Percentiles rank a stretch among this genome's conserved stretches.
phyloP scores from a whole-genome alignment of 139 green algal genomes.

The Chlamydomonas applanata region DNA sequence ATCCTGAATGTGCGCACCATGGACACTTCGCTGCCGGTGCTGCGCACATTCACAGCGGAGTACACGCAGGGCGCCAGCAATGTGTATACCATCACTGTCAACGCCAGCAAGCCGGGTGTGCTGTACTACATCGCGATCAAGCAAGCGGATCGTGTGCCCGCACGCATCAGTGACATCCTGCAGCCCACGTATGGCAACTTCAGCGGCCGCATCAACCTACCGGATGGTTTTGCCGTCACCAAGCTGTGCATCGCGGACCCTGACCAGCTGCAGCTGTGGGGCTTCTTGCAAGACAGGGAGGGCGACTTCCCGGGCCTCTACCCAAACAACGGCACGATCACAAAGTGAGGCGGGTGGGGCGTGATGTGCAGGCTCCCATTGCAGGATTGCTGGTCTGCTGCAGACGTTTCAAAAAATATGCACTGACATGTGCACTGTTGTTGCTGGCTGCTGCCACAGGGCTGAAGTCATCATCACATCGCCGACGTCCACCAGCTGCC shows the following conservation, averaged over 20 bases:
- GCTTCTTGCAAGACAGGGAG: conserved; percentile 39
- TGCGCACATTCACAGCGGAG: conserved; percentile 1
- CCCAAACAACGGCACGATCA: conserved; percentile 41
- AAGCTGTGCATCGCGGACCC: conserved; percentile 35
- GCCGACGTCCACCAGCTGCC: not conserved
- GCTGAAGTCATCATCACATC: not conserved
- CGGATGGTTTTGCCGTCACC: not conserved
- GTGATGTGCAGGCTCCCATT: not conserved
- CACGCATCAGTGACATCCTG: not conserved
- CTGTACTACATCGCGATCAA: conserved; percentile 12
- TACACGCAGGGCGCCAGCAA: not conserved
- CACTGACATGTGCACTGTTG: too few relatives aligned
- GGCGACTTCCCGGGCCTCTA: conserved; percentile 16
- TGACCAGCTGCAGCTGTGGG: conserved; percentile 32
- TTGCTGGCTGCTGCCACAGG: too few relatives aligned
- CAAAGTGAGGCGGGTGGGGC: conserved; percentile 15
- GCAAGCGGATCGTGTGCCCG: too few relatives aligned
- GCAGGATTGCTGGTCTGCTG: too few relatives aligned
- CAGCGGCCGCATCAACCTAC: conserved; percentile 20
- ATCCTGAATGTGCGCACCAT: not conserved
- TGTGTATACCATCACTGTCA: conserved; percentile 11
- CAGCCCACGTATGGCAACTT: conserved; percentile 34
- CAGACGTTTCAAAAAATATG: too few relatives aligned
- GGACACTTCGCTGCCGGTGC: conserved; percentile 25
- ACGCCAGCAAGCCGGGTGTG: conserved; percentile 5